Base-by-base conservation (phyloP, 768 basidiomycete species). In the Agrocybe pediades region DNA sequence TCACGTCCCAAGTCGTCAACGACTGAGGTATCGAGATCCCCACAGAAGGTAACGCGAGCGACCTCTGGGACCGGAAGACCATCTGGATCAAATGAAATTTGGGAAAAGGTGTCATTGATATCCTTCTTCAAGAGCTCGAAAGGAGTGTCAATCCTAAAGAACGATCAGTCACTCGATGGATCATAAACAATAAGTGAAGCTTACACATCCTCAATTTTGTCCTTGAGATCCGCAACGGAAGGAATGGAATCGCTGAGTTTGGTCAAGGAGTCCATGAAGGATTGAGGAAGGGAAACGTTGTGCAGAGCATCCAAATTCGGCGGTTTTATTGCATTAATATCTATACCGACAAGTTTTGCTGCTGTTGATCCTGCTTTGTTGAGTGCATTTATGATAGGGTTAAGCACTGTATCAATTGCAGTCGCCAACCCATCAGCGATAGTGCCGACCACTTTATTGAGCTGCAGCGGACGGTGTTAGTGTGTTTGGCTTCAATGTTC, bases 121-220 rank as follows among this genome's bases (percentile, higher is more conserved):
- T 95, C 91, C 55, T 83, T 75, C 69, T 95, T 97, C 48, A 98
- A 69, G 2, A 83, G 74, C 63, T 97, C 91, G 65, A 98, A 97
- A 0, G 96, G 96, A 0, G 81, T 87, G 65, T 90, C 84, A 58
- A 97, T 81, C 51, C 88, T 93, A 55, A 8, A 20, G 25, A 4
- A 20, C 17, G 20, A 42, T 20, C 51, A 56, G 48, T 20, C 53
- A 46, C 39, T 40, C 19, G 26, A 53, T 46, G 23, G 15, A 49
- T 19, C 20, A 9, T 48, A 26, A 41, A 45, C 41, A 41, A 41
- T 43, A 16, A 21, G 16, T 40, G 26, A 17, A 3, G 78, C 88
- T 63, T 68, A 94, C 92, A 95, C 68, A 49, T 73, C 68, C 54
- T 88, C 78, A 6, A 94, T 69, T 23, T 75, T 77, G 43, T 85